Evolutionary conservation across 768 basidiomycete genomes (phyloP).

Genomic region (Infundibulicybe gibba): DNA sequence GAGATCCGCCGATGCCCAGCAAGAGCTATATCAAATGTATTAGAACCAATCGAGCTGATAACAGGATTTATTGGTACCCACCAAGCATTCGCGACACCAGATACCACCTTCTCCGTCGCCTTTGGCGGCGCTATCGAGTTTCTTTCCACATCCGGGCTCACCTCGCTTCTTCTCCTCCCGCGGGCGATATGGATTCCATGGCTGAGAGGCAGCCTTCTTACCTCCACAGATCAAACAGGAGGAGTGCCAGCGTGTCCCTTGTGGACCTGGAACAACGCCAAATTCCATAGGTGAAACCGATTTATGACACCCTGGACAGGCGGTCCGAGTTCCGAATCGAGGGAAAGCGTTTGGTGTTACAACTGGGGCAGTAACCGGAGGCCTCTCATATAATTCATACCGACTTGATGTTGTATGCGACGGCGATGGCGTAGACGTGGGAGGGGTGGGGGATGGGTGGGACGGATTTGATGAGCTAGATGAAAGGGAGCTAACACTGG

Average conservation of each 20-base stretch:
- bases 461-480: neutral
- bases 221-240: conserved; percentile 81
- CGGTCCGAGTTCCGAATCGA: conserved; percentile 56
- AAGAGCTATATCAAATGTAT: conserved; percentile 48
- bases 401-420: conserved; percentile 29
- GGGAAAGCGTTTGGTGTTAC: conserved; percentile 33
- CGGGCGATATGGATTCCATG: conserved; percentile 30
- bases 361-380: conserved; percentile 30
- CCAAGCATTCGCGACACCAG: conserved; percentile 85
- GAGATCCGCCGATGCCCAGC: conserved; percentile 45
- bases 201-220: conserved; percentile 42
- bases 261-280: conserved; percentile 83
- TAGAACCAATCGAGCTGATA: conserved; percentile 2
- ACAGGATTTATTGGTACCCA: conserved; percentile 28
- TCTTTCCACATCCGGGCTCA: conserved; percentile 79
- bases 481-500: conserved; percentile 17
- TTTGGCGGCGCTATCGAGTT: conserved; percentile 80
- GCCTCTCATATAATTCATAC: conserved; percentile 38
- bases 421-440: conserved; percentile 10
- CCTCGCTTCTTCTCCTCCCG: conserved; percentile 48
- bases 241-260: conserved; percentile 78
- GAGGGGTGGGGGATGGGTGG: conserved; percentile 1
- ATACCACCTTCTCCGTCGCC: conserved; percentile 63
- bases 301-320: conserved; percentile 74
- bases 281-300: conserved; percentile 80